These are phyloP conservation scores for Beauveria rudraprayagi DNA, from an alignment of 2,329 filamentous ascomycete genomes.

Conservation along the genomic window DNA sequence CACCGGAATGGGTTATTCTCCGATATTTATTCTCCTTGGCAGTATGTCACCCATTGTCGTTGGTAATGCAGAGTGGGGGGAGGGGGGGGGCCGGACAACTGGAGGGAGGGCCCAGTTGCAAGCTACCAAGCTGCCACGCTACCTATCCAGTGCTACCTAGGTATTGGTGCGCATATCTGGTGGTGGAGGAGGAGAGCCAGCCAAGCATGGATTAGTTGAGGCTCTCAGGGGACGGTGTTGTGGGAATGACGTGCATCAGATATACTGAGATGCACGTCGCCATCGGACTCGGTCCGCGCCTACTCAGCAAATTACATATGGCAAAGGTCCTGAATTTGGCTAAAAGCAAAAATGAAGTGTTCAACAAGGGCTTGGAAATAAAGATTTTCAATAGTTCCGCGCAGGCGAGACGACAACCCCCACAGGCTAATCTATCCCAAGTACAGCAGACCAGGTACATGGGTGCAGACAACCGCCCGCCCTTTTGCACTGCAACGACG, in stretches of 20 bases:
- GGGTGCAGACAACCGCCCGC: background rate
- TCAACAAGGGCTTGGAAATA: no score
- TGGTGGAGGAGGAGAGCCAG: no score
- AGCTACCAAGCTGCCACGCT: no score
- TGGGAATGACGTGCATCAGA: conserved; percentile 4
- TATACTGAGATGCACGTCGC: background rate
- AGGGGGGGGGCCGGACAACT: background rate
- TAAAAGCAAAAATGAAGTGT: no score
- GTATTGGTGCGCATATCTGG: no score
- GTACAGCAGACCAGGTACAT: background rate
- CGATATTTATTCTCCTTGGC: background rate
- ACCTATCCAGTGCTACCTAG: no score
- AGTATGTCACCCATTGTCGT: background rate
- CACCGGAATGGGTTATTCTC: background rate
- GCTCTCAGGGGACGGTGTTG: background rate
- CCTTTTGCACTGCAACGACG: no score
- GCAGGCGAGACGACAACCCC: no score
- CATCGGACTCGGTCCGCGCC: no score
- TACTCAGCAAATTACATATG: no score
- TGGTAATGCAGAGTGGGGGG: background rate
- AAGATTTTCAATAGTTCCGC: no score
- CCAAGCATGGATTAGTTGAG: background rate
- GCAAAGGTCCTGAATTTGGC: no score
- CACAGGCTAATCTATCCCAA: background rate
- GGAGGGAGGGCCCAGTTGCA: background rate